phyloP scores from a whole-genome alignment of 108 stramenopile genomes.

The Cyclotella sp. region DNA sequence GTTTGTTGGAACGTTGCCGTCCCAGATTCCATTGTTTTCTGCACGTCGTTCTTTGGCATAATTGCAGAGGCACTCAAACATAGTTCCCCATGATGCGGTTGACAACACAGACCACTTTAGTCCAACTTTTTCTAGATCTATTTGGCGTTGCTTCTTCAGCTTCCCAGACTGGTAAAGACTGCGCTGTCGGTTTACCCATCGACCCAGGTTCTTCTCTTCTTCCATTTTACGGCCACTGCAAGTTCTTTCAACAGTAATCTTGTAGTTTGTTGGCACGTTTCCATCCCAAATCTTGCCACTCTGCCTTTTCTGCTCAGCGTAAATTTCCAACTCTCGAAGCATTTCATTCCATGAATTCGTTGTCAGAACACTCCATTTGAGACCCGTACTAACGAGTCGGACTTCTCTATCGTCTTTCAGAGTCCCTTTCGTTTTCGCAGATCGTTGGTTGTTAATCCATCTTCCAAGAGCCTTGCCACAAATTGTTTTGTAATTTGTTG shows the following conservation, averaged over 20 bases:
- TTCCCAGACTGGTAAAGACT: conserved; percentile 87
- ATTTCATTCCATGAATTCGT: conserved; percentile 89
- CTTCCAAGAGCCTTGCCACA: conserved; percentile 87
- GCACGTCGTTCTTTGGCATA: conserved; percentile 63
- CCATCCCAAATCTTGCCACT: conserved; percentile 71
- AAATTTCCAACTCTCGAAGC: conserved; percentile 82
- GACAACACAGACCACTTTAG: conserved; percentile 89
- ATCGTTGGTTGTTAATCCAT: conserved; percentile 92
- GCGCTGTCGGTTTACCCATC: conserved; percentile 90
- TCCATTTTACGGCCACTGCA: conserved; percentile 61
- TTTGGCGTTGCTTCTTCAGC: conserved; percentile 78
- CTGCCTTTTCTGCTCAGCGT: conserved; percentile 67
- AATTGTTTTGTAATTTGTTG: conserved; percentile 61
- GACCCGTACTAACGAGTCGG: conserved; percentile 77
- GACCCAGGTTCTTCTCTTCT: conserved; percentile 80
- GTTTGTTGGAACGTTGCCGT: conserved; percentile 86
- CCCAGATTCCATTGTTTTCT: conserved; percentile 66
- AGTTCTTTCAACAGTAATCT: conserved; percentile 57
- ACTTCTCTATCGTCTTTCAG: conserved; percentile 82
- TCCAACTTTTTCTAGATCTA: conserved; percentile 77
- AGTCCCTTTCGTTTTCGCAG: conserved; percentile 80
- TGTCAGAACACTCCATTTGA: conserved; percentile 91
- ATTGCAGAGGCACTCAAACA: conserved; percentile 78
- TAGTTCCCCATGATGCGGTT: conserved; percentile 83
- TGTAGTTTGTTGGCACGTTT: conserved; percentile 85